Evolutionary conservation across 2,329 filamentous ascomycete genomes (phyloP).

Genomic region (Aureobasidium sp.): DNA sequence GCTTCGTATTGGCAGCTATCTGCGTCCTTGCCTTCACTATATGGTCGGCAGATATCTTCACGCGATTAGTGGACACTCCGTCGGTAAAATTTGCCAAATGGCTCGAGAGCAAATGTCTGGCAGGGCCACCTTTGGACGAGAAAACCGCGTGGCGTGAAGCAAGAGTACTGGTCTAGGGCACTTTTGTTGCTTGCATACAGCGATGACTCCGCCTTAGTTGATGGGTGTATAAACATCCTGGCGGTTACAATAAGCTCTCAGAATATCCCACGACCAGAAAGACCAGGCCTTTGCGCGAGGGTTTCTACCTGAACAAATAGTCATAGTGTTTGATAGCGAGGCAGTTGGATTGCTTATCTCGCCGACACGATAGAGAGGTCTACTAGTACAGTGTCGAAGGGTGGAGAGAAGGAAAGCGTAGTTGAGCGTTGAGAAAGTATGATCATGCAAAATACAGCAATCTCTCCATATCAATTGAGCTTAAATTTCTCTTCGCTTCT

Average conservation of each 20-base stretch:
- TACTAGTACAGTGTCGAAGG: constrained; percentile 13
- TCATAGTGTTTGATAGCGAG: constrained; percentile 15
- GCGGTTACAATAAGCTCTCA: too few species aligned
- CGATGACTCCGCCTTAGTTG: too few species aligned
- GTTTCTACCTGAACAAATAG: constrained; percentile 14
- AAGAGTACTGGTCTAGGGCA: too few species aligned
- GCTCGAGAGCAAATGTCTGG: not conserved
- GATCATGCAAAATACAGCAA: not conserved
- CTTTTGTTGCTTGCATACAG: too few species aligned
- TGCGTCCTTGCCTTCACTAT: not conserved
- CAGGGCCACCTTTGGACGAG: too few species aligned
- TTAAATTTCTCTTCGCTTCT: too few species aligned
- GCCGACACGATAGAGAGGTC: constrained; percentile 17
- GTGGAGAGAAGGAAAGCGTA: constrained; percentile 13
- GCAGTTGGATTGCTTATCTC: constrained; percentile 13
- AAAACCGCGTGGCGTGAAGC: too few species aligned
- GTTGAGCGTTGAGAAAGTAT: constrained; percentile 9
- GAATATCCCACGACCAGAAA: too few species aligned
- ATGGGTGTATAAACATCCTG: too few species aligned
- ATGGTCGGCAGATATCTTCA: not conserved
- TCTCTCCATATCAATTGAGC: too few species aligned
- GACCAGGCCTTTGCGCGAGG: not conserved
- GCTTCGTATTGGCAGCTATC: not conserved
- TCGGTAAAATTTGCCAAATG: not conserved
- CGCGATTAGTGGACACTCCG: not conserved